A percentile compares a stretch with the other conserved stretches of the same genome.
These are phyloP conservation scores for Tolypocladium nubicola DNA, from an alignment of 2,329 filamentous ascomycete species.

Conservation along the genomic window DNA sequence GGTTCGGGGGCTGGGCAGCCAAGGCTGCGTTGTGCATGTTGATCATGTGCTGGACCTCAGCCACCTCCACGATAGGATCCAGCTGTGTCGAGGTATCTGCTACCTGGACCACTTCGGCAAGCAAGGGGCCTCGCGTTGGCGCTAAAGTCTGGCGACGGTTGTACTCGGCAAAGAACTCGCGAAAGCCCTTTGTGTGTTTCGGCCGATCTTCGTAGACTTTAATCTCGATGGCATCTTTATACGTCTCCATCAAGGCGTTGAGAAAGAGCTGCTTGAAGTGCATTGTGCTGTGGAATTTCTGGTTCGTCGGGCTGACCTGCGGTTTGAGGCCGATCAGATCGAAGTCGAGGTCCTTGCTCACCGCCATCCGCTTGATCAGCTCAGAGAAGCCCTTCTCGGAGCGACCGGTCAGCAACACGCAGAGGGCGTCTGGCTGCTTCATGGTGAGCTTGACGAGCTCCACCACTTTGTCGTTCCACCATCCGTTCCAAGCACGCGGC, in stretches of 20 bases:
- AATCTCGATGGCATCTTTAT: slow-evolving; percentile 72
- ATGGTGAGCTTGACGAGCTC: slow-evolving; percentile 73
- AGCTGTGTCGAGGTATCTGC: slow-evolving; percentile 63
- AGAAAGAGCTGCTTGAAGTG: slow-evolving; percentile 85
- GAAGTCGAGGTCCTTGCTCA: slow-evolving; percentile 70
- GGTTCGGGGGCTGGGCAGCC: slow-evolving; percentile 19
- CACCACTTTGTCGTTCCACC: slow-evolving; percentile 91
- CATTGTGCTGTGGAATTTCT: slow-evolving; percentile 76
- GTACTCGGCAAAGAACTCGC: slow-evolving; percentile 71
- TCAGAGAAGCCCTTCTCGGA: slow-evolving; percentile 67
- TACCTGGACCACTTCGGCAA: slow-evolving; percentile 77
- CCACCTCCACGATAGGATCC: slow-evolving; percentile 68
- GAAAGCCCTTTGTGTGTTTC: slow-evolving; percentile 68
- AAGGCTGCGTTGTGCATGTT: slow-evolving; percentile 66
- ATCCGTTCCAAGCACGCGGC: slow-evolving; percentile 73
- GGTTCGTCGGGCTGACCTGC: slow-evolving; percentile 64
- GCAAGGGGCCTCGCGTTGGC: slow-evolving; percentile 52
- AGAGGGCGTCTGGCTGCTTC: slow-evolving; percentile 74
- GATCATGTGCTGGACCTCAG: slow-evolving; percentile 80
- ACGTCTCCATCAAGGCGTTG: slow-evolving; percentile 73
- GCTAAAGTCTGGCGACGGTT: slow-evolving; percentile 47
- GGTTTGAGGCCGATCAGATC: slow-evolving; percentile 87
- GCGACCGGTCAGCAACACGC: slow-evolving; percentile 79
- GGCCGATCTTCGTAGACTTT: slow-evolving; percentile 60
- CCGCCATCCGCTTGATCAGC: slow-evolving; percentile 70